Base-by-base conservation (phyloP, 257 asterid species). In the Solanum okadae region DNA sequence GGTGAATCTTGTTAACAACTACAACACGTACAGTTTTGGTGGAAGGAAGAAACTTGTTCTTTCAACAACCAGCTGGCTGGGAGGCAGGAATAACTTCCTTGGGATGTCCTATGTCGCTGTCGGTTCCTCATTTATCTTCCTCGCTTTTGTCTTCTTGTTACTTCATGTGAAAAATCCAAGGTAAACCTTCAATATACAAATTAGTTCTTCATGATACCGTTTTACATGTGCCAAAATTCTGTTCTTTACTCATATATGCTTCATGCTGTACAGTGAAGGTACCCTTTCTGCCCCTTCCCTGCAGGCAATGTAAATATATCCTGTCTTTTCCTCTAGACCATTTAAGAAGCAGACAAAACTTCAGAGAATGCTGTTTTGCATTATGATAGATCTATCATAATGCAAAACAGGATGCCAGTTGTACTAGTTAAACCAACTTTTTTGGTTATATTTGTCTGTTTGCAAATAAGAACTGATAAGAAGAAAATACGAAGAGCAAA, bases 21-120 rank as follows among this genome's bases (percentile, higher is more conserved):
- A 94, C 94, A 94, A 95, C 90, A 93, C 98, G 65, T 95, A 93
- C 92, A 92, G 96, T 92, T 95, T 95, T 90, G 91, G 93, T 42
- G 98, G 98, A 85, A 90, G 92, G 93, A 94, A 95, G 87, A 95
- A 91, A 87, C 92, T 94, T 84, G 98, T 95, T 87, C 93, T 95
- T 83, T 91, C 98, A 44, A 95, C 98, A 75, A 88, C 95, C 42
- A 89, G 90, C 85, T 95, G 98, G 98, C 35, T 93, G 86, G 98
- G 98, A 71, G 98, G 98, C 88, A 92, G 88, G 77, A 94, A 95
- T 89, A 90, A 93, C 91, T 94, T 94, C 88, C 92, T 94, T 63
- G 96, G 96, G 56, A 76, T 94, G 90, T 94, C 95, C 87, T 95
- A 92, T 90, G 73, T 95, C 81, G 86, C 92, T 59, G 68, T 91